These are phyloP conservation scores for Gloeopeniophorella convolvens DNA, from an alignment of 768 basidiomycete genomes.

Conservation along the genomic window DNA sequence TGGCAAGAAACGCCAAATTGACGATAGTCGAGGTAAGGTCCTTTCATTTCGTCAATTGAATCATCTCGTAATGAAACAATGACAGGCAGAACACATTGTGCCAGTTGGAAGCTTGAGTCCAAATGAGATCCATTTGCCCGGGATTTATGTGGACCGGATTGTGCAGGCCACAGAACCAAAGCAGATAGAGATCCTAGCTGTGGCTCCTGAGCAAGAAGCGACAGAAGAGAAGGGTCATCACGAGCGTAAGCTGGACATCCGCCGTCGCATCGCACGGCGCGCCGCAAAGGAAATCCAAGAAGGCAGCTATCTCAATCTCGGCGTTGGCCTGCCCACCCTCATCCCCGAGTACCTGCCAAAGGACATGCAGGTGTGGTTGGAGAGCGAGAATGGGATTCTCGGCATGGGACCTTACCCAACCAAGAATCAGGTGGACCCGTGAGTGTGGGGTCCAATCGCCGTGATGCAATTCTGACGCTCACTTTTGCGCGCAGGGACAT, in stretches of 20 bases:
- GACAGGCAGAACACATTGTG: slow-evolving; percentile 69
- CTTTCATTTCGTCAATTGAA: not conserved
- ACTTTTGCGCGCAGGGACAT: slow-evolving; percentile 53
- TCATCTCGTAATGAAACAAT: not conserved
- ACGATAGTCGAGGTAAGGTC: slow-evolving; percentile 81
- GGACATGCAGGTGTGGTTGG: slow-evolving; percentile 78
- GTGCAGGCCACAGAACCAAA: slow-evolving; percentile 73
- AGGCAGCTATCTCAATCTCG: slow-evolving; percentile 83
- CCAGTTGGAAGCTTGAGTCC: slow-evolving; percentile 50
- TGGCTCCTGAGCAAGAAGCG: slow-evolving; percentile 48
- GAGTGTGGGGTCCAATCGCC: slow-evolving; percentile 30
- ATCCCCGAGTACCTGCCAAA: slow-evolving; percentile 73
- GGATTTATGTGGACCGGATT: slow-evolving; percentile 85
- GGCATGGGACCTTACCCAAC: slow-evolving; percentile 89
- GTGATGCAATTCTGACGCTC: too few species aligned
- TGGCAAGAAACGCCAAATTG: slow-evolving; percentile 82
- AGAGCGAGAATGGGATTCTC: slow-evolving; percentile 87
- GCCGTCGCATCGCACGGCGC: slow-evolving; percentile 74
- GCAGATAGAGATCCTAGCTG: slow-evolving; percentile 66
- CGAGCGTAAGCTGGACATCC: slow-evolving; percentile 43
- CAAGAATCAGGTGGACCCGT: slow-evolving; percentile 74
- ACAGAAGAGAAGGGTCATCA: slow-evolving; percentile 39
- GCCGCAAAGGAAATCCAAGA: slow-evolving; percentile 87
- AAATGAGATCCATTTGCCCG: slow-evolving; percentile 77
- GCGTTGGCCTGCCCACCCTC: slow-evolving; percentile 88